Percentiles rank a stretch among this genome's conserved stretches.
These are phyloP conservation scores for Erythrobasidium yunnanense DNA, from an alignment of 768 basidiomycete species.

Conservation along the genomic window DNA sequence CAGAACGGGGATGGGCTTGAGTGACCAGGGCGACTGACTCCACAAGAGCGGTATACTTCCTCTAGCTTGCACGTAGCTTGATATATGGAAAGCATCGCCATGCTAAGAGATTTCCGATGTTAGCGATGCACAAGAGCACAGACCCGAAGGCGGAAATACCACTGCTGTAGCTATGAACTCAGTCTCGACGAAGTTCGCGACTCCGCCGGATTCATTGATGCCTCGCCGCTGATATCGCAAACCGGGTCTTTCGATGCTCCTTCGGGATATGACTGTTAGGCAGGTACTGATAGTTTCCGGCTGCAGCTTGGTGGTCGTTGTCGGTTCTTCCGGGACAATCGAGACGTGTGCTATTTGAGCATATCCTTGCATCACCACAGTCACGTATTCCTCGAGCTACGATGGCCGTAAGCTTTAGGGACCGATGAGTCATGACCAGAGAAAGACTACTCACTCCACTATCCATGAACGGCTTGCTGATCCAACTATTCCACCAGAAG, in stretches of 20 bases:
- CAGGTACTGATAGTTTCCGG: conserved; percentile 52
- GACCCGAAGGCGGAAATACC: too few relatives aligned
- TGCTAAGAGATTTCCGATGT: conserved; percentile 10
- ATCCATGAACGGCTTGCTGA: conserved; percentile 72
- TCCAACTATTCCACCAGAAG: conserved; percentile 95
- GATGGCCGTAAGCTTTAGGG: too few relatives aligned
- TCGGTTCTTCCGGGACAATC: not conserved
- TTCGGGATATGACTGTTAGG: conserved; percentile 70
- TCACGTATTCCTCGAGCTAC: not conserved
- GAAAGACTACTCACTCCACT: conserved; percentile 74
- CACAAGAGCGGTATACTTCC: conserved; percentile 45
- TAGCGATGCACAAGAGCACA: not conserved
- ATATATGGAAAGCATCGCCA: not conserved
- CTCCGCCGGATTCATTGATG: conserved; percentile 55
- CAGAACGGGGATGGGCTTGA: conserved; percentile 38
- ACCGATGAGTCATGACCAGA: too few relatives aligned
- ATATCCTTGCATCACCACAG: conserved; percentile 25
- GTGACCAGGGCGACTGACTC: conserved; percentile 33
- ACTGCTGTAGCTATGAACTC: conserved; percentile 80
- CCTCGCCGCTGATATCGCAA: conserved; percentile 89
- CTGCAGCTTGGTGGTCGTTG: not conserved
- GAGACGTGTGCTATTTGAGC: not conserved
- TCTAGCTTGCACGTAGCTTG: conserved; percentile 68
- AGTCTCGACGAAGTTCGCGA: conserved; percentile 38
- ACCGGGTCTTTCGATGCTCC: conserved; percentile 81